Conservation (phyloP, 257 asterid genomes). For the Capsicum chinense region DNA sequence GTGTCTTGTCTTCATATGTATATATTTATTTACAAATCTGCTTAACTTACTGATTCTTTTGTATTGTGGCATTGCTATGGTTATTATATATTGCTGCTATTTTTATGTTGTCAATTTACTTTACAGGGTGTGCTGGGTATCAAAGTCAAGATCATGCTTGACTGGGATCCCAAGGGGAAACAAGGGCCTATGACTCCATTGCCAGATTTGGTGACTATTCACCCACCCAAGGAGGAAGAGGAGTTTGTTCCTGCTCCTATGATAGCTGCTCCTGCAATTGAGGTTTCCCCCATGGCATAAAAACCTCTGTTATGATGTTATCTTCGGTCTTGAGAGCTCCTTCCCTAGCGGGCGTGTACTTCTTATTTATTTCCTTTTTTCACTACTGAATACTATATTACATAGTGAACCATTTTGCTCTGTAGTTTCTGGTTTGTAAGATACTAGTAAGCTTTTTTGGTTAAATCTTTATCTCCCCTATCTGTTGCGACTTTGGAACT, state of each 20-base stretch:
- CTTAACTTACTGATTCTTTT: background rate
- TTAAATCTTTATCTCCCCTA: background rate
- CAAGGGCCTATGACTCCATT: conserved; percentile 28
- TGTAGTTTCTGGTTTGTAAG: conserved; percentile 10
- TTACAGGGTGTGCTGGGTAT: conserved; percentile 27
- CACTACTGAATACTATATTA: background rate
- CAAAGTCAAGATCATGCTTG: conserved; percentile 31
- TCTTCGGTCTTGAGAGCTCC: background rate
- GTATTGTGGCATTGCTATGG: background rate
- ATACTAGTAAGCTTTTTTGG: background rate
- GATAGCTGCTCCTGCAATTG: conserved; percentile 32
- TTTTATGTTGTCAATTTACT: background rate
- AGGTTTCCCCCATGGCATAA: conserved; percentile 22
- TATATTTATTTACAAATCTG: background rate
- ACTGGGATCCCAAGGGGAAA: conserved; percentile 31
- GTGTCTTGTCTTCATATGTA: background rate
- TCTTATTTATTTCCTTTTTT: background rate
- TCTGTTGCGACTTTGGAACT: background rate
- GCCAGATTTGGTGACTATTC: conserved; percentile 39
- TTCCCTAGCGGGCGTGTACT: background rate
- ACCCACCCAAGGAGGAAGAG: conserved; percentile 63
- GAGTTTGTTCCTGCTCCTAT: conserved; percentile 39
- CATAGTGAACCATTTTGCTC: conserved; percentile 4
- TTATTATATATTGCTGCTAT: background rate
- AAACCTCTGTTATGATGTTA: background rate